These are phyloP conservation scores for Dryas drummondii DNA, from an alignment of 306 rosid genomes.

Conservation along the genomic window DNA sequence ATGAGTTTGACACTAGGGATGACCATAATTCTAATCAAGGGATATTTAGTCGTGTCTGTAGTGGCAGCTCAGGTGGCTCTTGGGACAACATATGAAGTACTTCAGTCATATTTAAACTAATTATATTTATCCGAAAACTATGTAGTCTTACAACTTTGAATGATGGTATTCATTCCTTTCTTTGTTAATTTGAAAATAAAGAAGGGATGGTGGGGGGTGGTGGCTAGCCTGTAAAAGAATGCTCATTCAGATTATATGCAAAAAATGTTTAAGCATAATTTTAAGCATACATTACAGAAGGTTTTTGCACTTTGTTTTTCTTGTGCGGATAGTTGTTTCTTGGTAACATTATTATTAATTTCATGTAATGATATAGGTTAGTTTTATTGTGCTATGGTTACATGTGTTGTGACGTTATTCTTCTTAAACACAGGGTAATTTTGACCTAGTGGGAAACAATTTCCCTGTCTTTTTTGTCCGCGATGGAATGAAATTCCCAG, in stretches of 20 bases:
- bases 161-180: not conserved
- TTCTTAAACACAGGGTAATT: conserved; percentile 70
- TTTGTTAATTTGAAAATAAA: not conserved
- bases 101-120: not conserved
- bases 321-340: conserved; percentile 1
- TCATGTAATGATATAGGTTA: not conserved
- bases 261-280: too few relatives aligned
- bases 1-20: not conserved
- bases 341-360: not conserved
- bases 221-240: not conserved
- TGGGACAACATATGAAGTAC: not conserved
- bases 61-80: not conserved
- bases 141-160: not conserved
- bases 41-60: not conserved
- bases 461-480: conserved; percentile 82
- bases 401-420: conserved; percentile 6
- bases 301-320: not conserved
- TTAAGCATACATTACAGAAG: too few relatives aligned
- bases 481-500: conserved; percentile 92
- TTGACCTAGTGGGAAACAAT: conserved; percentile 90
- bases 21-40: not conserved
- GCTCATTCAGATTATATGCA: not conserved
- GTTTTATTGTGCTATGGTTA: not conserved
- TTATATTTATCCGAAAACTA: not conserved
- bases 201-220: not conserved